Conservation (phyloP, 306 rosid species). For the Cucurbita ficifolia region DNA sequence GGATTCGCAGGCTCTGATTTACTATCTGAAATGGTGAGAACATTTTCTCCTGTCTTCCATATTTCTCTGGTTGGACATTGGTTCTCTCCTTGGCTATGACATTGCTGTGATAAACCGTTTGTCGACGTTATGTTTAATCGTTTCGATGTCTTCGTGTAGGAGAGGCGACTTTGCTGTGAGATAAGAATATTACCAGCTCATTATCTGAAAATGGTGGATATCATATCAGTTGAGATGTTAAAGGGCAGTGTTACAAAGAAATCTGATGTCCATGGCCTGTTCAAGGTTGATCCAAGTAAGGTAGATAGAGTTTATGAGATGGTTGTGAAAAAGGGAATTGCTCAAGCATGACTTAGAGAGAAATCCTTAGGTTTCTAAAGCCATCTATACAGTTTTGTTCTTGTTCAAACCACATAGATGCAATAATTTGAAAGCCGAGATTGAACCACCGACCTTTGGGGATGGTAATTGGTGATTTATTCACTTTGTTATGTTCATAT, state of each 20-base stretch:
- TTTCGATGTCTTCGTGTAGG: slow-evolving; percentile 30
- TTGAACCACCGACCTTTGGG: no score
- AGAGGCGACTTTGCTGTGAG: slow-evolving; percentile 55
- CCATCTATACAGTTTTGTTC: neutral
- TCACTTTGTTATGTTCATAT: no score
- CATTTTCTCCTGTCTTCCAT: neutral
- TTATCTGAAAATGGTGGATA: slow-evolving; percentile 51
- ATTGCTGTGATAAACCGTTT: neutral
- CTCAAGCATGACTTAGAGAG: slow-evolving; percentile 8
- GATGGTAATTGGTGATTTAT: no score
- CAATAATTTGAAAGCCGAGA: neutral
- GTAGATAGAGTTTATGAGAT: slow-evolving; percentile 64
- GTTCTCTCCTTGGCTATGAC: neutral
- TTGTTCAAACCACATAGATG: neutral
- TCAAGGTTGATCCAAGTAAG: slow-evolving; percentile 61
- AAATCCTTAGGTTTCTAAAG: neutral
- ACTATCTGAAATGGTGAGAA: slow-evolving; percentile 60
- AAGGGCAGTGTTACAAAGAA: slow-evolving; percentile 45
- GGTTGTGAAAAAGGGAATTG: slow-evolving; percentile 46
- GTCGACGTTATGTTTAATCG: neutral
- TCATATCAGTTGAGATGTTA: slow-evolving; percentile 35
- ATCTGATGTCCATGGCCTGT: slow-evolving; percentile 47
- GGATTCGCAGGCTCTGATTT: slow-evolving; percentile 49
- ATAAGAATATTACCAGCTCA: slow-evolving; percentile 55
- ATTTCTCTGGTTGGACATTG: neutral